These are phyloP conservation scores for Geosmithia putterillii DNA, from an alignment of 2,329 filamentous ascomycete species.

Conservation along the genomic window DNA sequence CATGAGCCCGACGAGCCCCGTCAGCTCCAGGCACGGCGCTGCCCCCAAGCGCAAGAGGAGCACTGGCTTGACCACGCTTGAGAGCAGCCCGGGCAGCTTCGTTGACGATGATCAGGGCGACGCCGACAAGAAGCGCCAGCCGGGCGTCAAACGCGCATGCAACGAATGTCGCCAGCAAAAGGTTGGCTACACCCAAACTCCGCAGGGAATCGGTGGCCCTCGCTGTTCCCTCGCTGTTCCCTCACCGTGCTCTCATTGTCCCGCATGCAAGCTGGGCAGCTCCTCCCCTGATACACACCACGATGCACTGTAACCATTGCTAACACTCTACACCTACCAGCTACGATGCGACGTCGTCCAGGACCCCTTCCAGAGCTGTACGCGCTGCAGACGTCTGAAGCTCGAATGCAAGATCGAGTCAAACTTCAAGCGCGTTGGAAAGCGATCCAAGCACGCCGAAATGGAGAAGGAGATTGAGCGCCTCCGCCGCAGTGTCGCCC, in stretches of 20 bases:
- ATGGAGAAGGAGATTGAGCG: constrained; percentile 76
- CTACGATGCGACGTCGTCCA: constrained; percentile 75
- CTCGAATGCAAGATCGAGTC: constrained; percentile 78
- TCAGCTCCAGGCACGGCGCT: constrained; percentile 38
- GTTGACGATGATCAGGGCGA: constrained; percentile 38
- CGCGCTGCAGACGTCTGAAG: constrained; percentile 66
- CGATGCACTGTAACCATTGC: background rate
- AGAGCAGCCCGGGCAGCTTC: constrained; percentile 48
- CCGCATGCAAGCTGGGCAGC: constrained; percentile 2
- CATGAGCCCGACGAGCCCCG: constrained; percentile 42
- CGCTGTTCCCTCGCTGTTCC: background rate
- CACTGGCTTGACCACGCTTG: constrained; percentile 35
- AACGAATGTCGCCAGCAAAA: constrained; percentile 82
- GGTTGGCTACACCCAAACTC: constrained; percentile 34
- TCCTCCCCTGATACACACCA: background rate
- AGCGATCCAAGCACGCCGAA: constrained; percentile 72
- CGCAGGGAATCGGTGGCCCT: background rate
- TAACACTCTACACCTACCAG: too few relatives aligned
- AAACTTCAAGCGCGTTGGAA: constrained; percentile 76
- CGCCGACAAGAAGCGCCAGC: constrained; percentile 50
- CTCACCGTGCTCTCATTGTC: background rate
- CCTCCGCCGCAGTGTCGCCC: constrained; percentile 47
- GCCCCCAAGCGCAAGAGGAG: constrained; percentile 47
- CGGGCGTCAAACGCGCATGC: constrained; percentile 66
- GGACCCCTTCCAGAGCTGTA: constrained; percentile 67